Evolutionary conservation across 2,329 filamentous ascomycete species (phyloP).

Genomic region (Calonectria crousiana): DNA sequence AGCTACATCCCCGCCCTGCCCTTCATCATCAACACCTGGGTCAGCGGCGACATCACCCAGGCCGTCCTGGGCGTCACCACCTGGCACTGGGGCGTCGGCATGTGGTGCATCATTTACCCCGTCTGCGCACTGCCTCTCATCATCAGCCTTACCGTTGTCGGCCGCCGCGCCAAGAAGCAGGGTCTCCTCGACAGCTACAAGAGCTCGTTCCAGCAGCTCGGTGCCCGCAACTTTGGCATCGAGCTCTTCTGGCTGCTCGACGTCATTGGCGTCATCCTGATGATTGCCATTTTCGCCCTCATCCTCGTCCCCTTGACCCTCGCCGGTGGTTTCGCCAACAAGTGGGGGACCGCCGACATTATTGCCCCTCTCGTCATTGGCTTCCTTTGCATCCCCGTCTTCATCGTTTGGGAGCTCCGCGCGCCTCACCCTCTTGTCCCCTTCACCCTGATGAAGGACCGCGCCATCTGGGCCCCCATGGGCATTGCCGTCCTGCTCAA

Average conservation of each 20-base stretch:
- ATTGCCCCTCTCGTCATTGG: conserved; percentile 60
- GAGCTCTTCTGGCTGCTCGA: conserved; percentile 62
- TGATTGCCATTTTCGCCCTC: conserved; percentile 60
- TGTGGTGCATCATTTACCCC: conserved; percentile 74
- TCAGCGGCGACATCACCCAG: conserved; percentile 67
- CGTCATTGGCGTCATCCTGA: conserved; percentile 57
- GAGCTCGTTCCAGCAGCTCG: conserved; percentile 49
- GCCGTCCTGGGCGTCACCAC: conserved; percentile 61
- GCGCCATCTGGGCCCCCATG: conserved; percentile 73
- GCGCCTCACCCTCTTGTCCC: conserved; percentile 68
- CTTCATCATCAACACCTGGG: conserved; percentile 75
- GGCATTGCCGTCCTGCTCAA: conserved; percentile 69
- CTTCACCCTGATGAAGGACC: conserved; percentile 71
- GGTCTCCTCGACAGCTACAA: conserved; percentile 57
- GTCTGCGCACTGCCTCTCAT: conserved; percentile 69
- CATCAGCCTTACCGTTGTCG: conserved; percentile 62
- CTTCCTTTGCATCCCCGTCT: conserved; percentile 62
- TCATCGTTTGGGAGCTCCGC: conserved; percentile 62
- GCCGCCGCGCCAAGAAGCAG: conserved; percentile 63
- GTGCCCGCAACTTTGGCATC: conserved; percentile 47
- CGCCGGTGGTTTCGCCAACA: conserved; percentile 55
- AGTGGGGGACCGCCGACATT: conserved; percentile 54
- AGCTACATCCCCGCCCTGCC: conserved; percentile 72
- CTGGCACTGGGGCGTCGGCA: conserved; percentile 75
- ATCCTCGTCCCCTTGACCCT: conserved; percentile 59